These are phyloP conservation scores for Ascochyta lentis DNA, from an alignment of 2,329 filamentous ascomycete genomes.

Conservation along the genomic window DNA sequence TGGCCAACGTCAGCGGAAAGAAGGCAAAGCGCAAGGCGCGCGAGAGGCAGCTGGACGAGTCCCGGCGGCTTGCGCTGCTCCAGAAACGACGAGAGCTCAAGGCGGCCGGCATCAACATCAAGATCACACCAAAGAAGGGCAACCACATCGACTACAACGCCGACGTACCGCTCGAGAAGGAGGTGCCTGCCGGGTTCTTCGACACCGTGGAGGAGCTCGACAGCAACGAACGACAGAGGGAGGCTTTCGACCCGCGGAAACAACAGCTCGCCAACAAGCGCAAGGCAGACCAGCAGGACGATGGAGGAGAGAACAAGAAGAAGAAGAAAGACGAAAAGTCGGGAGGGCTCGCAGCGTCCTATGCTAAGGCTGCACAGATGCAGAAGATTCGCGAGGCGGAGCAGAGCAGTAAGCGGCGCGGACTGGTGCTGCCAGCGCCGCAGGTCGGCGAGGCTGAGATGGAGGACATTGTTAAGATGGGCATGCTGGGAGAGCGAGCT, in stretches of 20 bases:
- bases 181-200: slow-evolving; percentile 86
- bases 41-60: slow-evolving; percentile 94
- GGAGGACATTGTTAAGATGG: slow-evolving; percentile 99
- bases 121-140: slow-evolving; percentile 87
- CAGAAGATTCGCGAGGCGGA: slow-evolving; percentile 96
- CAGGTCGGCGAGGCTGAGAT: slow-evolving; percentile 93
- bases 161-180: slow-evolving; percentile 97
- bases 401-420: slow-evolving; percentile 89
- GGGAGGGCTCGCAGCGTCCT: slow-evolving; percentile 80
- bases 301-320: slow-evolving; percentile 77
- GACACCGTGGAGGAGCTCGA: slow-evolving; percentile 85
- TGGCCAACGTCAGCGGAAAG: slow-evolving; percentile 98
- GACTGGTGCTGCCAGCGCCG: slow-evolving; percentile 82
- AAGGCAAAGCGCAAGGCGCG: slow-evolving; percentile 98
- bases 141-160: slow-evolving; percentile 99
- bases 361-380: slow-evolving; percentile 90
- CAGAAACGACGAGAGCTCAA: slow-evolving; percentile 97
- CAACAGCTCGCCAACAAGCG: slow-evolving; percentile 90
- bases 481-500: slow-evolving; percentile 87
- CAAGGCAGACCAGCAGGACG: slow-evolving; percentile 89
- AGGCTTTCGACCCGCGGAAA: slow-evolving; percentile 89
- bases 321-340: slow-evolving; percentile 84
- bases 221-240: slow-evolving; percentile 82
- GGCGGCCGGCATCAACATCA: slow-evolving; percentile 97
- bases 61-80: slow-evolving; percentile 82